Base-by-base conservation (phyloP, 495 filamentous ascomycete species). In the Penicillium paxilli region DNA sequence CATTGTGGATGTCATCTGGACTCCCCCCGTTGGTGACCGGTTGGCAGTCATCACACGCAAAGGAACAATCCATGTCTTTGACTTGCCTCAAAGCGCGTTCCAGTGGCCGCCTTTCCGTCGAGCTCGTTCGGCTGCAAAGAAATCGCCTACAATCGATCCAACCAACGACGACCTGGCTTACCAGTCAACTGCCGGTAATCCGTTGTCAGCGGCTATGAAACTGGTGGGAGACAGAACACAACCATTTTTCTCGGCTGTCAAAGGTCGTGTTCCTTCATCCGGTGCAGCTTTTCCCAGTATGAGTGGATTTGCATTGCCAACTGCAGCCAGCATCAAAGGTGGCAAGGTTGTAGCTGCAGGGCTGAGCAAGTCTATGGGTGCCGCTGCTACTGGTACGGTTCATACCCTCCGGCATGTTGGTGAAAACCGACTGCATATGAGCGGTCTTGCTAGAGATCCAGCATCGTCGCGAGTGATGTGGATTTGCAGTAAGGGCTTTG, bases 1-100 rank as follows among this genome's bases (percentile, higher is more conserved):
- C 38, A 90, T 96, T 37, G 80, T 96, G 2, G 93, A 97, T 64
- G 87, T 96, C 16, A 85, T 85, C 7, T 98, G 94, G 94, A 86
- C 86, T 1, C 78, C 82, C 33, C 92, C 93, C 7, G 84, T 84
- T 40, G 90, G 88, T 11, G 90, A 96, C 59, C 80, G 86, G 54
- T 67, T 91, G 11, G 92, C 92, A 11, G 83, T 98, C 63, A 82
- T 96, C 41, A 97, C 93, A 9, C 87, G 93, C 52, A 87, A 89
- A 58, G 90, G 93, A n/a, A 98, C 94, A 2, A 85, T 96, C 4
- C 94, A 98, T 69, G 83, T 96, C 21, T 85, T 94, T 59, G 89
- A 96, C 59, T 73, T 97, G 42, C 89, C 91, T n/a, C 72, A 83
- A 22, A 87, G 82, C 46, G 90, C 91, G 3, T 92, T 91, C 52